Base-by-base conservation (phyloP, 192 early-diverging fungal species). In the Entophlyctis helioformis region DNA sequence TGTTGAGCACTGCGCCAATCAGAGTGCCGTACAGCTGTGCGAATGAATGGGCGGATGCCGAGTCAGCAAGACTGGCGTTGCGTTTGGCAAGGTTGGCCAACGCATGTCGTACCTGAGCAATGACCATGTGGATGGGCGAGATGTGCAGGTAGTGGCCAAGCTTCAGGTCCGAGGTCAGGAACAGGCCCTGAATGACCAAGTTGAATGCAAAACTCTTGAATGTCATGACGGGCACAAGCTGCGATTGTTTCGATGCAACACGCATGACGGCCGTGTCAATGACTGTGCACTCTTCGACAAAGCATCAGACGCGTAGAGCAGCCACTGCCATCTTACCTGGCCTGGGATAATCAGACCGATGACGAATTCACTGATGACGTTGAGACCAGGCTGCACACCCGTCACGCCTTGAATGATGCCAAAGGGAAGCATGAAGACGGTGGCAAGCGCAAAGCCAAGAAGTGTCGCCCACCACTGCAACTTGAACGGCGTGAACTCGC, bases 141-240 rank as follows among this genome's bases (percentile, higher is more conserved):
- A 83, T 69, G 53, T 85, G 80, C 43, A 76, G 62, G 58, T 83
- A 85, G 44, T 82, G 80, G 34, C 78, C 81, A 10, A 86, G 61
- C 49, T 88, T 88, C 19, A 88, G 55, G 59, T 86, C 83, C 21
- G 37, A 31, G 11, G 76, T 59, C 23, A 91, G 76, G 29, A 64
- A 65, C 21, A 91, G 55, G 36, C 77, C 83, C 66, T 95, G 89
- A 12, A 63, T 56, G 67, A 88, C 71, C 4, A 78, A 73, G 46
- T 85, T 86, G 50, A 83, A 84, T 34, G 82, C 82, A 41, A 83
- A 82, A 9, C 83, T 81, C 66, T 91, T 91, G 72, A 87, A 91
- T 2, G 81, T 81, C 25, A 87, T 80, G 41, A 85, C 84, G 51
- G 77, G 71, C 38, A 88, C 80, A 15, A n/a, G n/a, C n/a, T n/a